These are phyloP conservation scores for Tetragonia tetragonoides DNA, from an alignment of 148 eudicot species.

Conservation along the genomic window DNA sequence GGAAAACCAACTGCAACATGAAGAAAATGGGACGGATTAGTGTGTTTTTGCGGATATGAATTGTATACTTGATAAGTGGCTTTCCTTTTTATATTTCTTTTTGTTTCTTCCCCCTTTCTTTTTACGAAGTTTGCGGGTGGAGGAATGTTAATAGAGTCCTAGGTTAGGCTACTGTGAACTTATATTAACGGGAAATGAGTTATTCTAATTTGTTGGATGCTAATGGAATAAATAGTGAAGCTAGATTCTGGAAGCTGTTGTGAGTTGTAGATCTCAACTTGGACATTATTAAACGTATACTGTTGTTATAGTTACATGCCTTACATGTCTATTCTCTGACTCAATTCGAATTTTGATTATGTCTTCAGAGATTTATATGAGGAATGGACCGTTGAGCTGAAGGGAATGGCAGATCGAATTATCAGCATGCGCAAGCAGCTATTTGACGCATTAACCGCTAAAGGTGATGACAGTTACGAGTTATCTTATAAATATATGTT, in stretches of 20 bases:
- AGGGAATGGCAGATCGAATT: conserved; percentile 50
- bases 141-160: neutral
- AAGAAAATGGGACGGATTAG: neutral
- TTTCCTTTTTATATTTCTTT: neutral
- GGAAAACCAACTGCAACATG: neutral
- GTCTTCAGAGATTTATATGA: conserved; percentile 34
- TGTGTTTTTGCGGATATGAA: neutral
- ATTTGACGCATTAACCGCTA: conserved; percentile 41
- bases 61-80: neutral
- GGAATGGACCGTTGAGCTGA: conserved; percentile 46
- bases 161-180: neutral
- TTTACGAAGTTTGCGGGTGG: too few relatives aligned
- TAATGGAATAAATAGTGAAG: neutral
- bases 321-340: neutral
- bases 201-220: neutral
- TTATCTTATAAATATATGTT: neutral
- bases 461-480: conserved; percentile 29
- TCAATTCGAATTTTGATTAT: conserved; percentile 11
- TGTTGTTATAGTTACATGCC: neutral
- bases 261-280: neutral
- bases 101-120: too few relatives aligned
- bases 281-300: neutral
- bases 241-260: neutral
- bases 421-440: conserved; percentile 51
- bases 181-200: neutral